Conservation (phyloP, 2,329 filamentous ascomycete species). For the Verticillium longisporum region DNA sequence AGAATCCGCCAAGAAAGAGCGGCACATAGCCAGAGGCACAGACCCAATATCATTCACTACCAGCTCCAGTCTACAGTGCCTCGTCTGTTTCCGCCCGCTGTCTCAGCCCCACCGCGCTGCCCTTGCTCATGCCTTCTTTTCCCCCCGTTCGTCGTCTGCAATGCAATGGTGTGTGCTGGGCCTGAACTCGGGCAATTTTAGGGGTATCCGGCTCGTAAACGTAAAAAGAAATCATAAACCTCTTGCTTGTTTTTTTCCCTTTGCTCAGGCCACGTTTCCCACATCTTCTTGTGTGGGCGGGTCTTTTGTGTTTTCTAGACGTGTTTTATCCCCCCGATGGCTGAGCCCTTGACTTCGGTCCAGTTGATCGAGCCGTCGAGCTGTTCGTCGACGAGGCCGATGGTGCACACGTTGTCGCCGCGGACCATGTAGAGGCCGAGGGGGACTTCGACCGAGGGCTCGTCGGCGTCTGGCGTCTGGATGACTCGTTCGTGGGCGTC, state of each 20-base stretch:
- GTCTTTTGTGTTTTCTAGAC: conserved; percentile 21
- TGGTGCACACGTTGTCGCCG: conserved; percentile 88
- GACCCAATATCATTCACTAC: conserved; percentile 13
- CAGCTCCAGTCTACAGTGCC: conserved; percentile 2
- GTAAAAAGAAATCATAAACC: background rate
- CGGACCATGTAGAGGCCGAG: conserved; percentile 88
- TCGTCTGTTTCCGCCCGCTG: background rate
- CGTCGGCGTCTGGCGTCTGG: conserved; percentile 73
- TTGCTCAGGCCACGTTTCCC: too few species aligned
- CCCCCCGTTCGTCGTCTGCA: background rate
- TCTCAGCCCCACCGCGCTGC: background rate
- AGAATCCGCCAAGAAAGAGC: conserved; percentile 4
- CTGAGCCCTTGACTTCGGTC: conserved; percentile 78
- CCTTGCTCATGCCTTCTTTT: background rate
- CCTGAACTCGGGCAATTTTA: background rate
- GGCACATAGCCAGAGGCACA: conserved; percentile 9
- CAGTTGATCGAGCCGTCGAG: conserved; percentile 89
- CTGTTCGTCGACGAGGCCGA: conserved; percentile 83
- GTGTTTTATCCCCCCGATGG: conserved; percentile 82
- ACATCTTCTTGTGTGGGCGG: too few species aligned
- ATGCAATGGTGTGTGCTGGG: background rate
- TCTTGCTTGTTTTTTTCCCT: background rate
- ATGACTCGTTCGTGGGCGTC: conserved; percentile 87
- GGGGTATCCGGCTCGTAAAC: background rate
- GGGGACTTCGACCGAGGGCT: conserved; percentile 71